phyloP scores from a whole-genome alignment of 2,329 filamentous ascomycete genomes.

The Xenosphaeropsis pyriputrescens region DNA sequence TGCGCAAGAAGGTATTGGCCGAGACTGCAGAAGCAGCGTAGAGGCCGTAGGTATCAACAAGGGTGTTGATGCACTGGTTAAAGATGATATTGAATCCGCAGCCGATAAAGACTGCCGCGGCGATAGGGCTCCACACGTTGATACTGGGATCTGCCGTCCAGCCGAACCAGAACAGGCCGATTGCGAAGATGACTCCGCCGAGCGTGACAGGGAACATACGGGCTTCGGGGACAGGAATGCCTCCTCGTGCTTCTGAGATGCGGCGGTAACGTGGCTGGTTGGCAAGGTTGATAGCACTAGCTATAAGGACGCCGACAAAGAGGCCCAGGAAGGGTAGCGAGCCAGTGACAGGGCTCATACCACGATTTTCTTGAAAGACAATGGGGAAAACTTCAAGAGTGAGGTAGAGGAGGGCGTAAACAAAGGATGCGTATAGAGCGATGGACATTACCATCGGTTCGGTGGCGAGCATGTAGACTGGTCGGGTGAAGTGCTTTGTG shows the following conservation, averaged over 20 bases:
- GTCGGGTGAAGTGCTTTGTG: slow-evolving; percentile 16
- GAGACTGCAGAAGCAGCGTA: slow-evolving; percentile 30
- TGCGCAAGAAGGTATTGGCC: slow-evolving; percentile 27
- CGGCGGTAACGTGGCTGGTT: slow-evolving; percentile 14
- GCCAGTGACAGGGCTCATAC: slow-evolving; percentile 41
- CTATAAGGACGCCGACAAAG: slow-evolving; percentile 26
- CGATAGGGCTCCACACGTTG: slow-evolving; percentile 11
- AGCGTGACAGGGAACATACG: slow-evolving; percentile 33
- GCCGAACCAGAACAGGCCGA: slow-evolving; percentile 16
- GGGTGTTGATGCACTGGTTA: slow-evolving; percentile 17
- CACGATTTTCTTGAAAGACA: slow-evolving; percentile 46
- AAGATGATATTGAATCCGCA: slow-evolving; percentile 17
- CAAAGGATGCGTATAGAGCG: slow-evolving; percentile 56
- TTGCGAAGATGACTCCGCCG: slow-evolving; percentile 13
- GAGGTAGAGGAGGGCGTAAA: slow-evolving; percentile 57
- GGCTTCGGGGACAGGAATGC: slow-evolving; percentile 25
- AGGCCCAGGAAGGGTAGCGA: slow-evolving; percentile 44
- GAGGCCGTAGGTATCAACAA: slow-evolving; percentile 28
- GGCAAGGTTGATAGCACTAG: slow-evolving; percentile 31
- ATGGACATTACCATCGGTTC: slow-evolving; percentile 52
- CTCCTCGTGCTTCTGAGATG: slow-evolving; percentile 16
- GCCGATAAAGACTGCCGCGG: slow-evolving; percentile 14
- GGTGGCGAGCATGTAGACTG: slow-evolving; percentile 32
- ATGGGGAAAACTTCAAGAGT: slow-evolving; percentile 41
- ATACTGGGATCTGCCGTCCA: slow-evolving; percentile 12